Evolutionary conservation across 2,329 filamentous ascomycete species (phyloP).

Genomic region (Nannizzia gypsea): DNA sequence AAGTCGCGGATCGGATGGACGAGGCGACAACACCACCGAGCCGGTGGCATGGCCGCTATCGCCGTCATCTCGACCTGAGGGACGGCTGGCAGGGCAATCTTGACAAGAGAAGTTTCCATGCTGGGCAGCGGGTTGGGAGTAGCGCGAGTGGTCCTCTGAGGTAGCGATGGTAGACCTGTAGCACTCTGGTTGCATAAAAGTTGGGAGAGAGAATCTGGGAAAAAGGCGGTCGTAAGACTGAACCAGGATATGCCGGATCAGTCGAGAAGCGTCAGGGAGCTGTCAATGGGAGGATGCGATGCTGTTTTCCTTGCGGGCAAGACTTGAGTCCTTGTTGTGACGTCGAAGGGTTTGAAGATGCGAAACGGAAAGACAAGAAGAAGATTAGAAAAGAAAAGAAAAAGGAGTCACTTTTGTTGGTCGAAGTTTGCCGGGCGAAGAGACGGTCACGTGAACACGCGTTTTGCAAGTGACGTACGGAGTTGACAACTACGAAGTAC

Average conservation of each 20-base stretch:
- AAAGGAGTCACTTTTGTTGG: not conserved
- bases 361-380: not conserved
- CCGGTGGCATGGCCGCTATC: slow-evolving; percentile 20
- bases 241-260: slow-evolving; percentile 44
- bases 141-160: slow-evolving; percentile 31
- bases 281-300: not conserved
- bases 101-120: slow-evolving; percentile 45
- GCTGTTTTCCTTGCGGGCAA: not conserved
- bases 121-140: slow-evolving; percentile 37
- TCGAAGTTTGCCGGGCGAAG: not conserved
- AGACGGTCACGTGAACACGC: slow-evolving; percentile 4
- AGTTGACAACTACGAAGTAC: too few species aligned
- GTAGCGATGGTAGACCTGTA: slow-evolving; percentile 33
- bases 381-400: not conserved
- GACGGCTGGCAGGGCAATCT: slow-evolving; percentile 33
- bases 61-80: slow-evolving; percentile 31
- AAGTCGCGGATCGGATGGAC: slow-evolving; percentile 16
- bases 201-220: slow-evolving; percentile 23
- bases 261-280: slow-evolving; percentile 24
- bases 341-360: not conserved
- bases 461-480: too few species aligned
- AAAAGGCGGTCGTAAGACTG: slow-evolving; percentile 38
- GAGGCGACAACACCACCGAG: slow-evolving; percentile 10
- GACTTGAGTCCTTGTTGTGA: not conserved
- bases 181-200: slow-evolving; percentile 57